These are phyloP conservation scores for Salix caprea DNA, from an alignment of 345 rosid species.

Conservation along the genomic window DNA sequence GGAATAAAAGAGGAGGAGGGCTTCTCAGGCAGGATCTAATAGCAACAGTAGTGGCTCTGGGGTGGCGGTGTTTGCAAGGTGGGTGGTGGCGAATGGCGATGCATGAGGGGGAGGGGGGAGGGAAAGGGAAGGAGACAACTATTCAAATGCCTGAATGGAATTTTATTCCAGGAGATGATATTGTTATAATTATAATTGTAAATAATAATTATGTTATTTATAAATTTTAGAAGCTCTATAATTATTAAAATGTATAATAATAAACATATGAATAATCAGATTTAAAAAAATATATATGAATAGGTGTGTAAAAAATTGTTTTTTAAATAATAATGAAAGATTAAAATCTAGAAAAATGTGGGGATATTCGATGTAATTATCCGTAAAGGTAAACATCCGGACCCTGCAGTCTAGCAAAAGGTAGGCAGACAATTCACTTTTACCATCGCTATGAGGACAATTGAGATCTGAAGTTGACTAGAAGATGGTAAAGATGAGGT, in stretches of 20 bases:
- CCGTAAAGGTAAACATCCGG: not conserved
- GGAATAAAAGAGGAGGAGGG: conserved; percentile 44
- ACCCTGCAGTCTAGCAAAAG: not conserved
- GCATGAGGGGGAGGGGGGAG: conserved; percentile 60
- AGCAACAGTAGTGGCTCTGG: conserved; percentile 39
- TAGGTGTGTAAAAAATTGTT: too few relatives aligned
- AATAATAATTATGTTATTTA: too few relatives aligned
- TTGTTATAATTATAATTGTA: too few relatives aligned
- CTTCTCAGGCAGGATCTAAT: conserved; percentile 1
- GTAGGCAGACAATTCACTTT: not conserved
- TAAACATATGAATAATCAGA: too few relatives aligned
- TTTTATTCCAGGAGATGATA: too few relatives aligned
- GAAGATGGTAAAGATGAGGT: not conserved
- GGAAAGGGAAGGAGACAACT: conserved; percentile 57
- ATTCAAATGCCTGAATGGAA: too few relatives aligned
- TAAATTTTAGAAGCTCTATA: too few relatives aligned
- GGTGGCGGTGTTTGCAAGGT: conserved; percentile 70
- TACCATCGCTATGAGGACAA: not conserved
- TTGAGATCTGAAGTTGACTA: not conserved
- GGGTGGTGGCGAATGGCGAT: conserved; percentile 74
- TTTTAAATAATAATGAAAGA: too few relatives aligned
- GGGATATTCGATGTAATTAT: too few relatives aligned
- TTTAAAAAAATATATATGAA: too few relatives aligned
- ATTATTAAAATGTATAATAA: too few relatives aligned
- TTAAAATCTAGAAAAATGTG: too few relatives aligned